A percentile compares a stretch with the other conserved stretches of the same genome.
These are phyloP conservation scores for Aspergillus brunneoviolaceus DNA, from an alignment of 2,329 filamentous ascomycete species.

Conservation along the genomic window DNA sequence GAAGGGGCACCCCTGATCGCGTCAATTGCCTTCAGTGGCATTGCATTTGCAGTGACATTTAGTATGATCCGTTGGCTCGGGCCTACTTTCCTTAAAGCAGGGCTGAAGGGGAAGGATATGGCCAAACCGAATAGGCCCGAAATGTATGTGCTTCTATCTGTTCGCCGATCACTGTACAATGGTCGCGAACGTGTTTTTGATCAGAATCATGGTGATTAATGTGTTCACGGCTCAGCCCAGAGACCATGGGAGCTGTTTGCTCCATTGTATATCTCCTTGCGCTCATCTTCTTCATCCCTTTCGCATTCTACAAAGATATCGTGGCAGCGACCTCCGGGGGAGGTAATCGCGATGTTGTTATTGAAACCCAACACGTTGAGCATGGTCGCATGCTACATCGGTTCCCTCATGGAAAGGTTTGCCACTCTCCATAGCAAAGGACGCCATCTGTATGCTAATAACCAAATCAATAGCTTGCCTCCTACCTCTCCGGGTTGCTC, in stretches of 20 bases:
- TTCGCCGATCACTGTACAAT: neutral
- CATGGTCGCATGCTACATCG: conserved; percentile 82
- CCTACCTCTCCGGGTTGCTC: conserved; percentile 89
- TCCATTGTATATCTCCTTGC: conserved; percentile 88
- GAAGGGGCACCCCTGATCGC: conserved; percentile 88
- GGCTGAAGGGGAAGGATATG: conserved; percentile 86
- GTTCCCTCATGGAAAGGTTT: conserved; percentile 91
- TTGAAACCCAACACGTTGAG: conserved; percentile 71
- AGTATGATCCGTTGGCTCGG: conserved; percentile 92
- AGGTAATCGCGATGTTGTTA: conserved; percentile 82
- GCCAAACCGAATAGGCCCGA: conserved; percentile 73
- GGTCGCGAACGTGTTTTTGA: neutral
- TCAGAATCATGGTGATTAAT: conserved; percentile 7
- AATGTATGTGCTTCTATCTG: conserved; percentile 54
- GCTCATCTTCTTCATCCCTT: conserved; percentile 90
- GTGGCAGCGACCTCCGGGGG: conserved; percentile 91
- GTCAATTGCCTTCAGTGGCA: conserved; percentile 78
- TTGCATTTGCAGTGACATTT: conserved; percentile 80
- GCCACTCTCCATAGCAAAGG: neutral
- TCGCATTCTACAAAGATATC: conserved; percentile 97
- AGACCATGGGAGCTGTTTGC: conserved; percentile 93
- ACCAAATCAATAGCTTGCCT: conserved; percentile 67
- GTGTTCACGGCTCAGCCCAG: conserved; percentile 57
- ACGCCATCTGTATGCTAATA: conserved; percentile 5
- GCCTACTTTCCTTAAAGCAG: conserved; percentile 80